phyloP scores from a whole-genome alignment of 257 asterid genomes.

The Jaltomata sinuosa region DNA sequence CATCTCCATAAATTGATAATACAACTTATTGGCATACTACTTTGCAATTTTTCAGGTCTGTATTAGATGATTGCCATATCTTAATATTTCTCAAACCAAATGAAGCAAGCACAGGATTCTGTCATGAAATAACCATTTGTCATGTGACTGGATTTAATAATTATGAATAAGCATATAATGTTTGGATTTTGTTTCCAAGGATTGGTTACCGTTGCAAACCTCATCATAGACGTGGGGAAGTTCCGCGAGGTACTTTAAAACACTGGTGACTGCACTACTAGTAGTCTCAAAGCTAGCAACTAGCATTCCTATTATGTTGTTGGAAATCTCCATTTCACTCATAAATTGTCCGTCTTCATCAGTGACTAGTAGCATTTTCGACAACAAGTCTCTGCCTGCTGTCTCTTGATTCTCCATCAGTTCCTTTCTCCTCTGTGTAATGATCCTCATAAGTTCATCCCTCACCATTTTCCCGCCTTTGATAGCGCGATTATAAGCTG shows the following conservation, averaged over 20 bases:
- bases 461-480: conserved; percentile 43
- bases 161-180: neutral
- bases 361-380: conserved; percentile 39
- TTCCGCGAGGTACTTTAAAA: conserved; percentile 39
- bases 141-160: neutral
- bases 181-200: too few relatives aligned
- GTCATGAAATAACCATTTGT: neutral
- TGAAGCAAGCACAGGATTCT: neutral
- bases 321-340: conserved; percentile 58
- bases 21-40: neutral
- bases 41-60: neutral
- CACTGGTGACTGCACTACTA: conserved; percentile 41
- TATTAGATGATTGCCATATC: neutral
- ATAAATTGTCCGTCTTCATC: conserved; percentile 43
- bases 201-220: conserved; percentile 31
- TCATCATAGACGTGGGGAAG: conserved; percentile 48
- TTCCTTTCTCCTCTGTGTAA: conserved; percentile 48
- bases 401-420: conserved; percentile 21
- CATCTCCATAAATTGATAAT: neutral
- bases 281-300: conserved; percentile 58
- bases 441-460: conserved; percentile 39
- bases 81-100: neutral
- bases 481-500: conserved; percentile 40
- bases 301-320: conserved; percentile 32
- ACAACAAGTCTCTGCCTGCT: conserved; percentile 34